Base-by-base conservation (phyloP, 2,329 filamentous ascomycete species). In the Seiridium cupressi region DNA sequence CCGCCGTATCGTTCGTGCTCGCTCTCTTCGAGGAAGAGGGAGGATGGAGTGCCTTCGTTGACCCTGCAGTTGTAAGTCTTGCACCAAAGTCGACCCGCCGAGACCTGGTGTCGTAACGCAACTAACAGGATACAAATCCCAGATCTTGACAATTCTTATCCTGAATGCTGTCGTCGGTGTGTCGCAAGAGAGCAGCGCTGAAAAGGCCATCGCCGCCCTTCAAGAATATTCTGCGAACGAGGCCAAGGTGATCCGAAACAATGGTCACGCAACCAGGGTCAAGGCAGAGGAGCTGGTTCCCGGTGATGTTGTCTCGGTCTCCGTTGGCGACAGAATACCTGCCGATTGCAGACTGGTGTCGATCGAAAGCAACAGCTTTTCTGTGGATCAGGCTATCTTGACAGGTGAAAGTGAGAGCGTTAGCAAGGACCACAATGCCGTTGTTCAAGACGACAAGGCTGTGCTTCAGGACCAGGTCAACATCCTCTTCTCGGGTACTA, bases 171-270 rank as follows among this genome's bases (percentile, higher is more conserved):
- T 99, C 67, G 95, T 99, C 65, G 95, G 95, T 73, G 95, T 99
- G 35, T 97, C 94, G 60, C 95, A 99, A 82, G 95, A 99, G 82
- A 97, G 92, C 78, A 97, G 93, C 73, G 95, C 95, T 66, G 95
- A 99, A 77, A 97, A 98, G 80, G 95, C 95, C 56, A 99, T 99
- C 74, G 93, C 95, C 34, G 95, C 95, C 49, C 86, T 99, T 60
- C 95, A 99, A 78, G 94, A 99, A 84, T 99, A 99, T 80, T 98
- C 94, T 36, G 95, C 95, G 71, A 99, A 98, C 77, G 92, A 97
- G 77, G 94, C 95, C 68, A 99, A 94, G 73, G 94, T 96, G 57
- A 76, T 97, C 61, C 91, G 95, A 70, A 89, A 94, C 78, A 77
- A 79, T 68, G 93, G 94, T 55, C 86, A 89, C 68, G 81, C 94